Conservation (phyloP, 306 rosid species). For the Geum urbanum region DNA sequence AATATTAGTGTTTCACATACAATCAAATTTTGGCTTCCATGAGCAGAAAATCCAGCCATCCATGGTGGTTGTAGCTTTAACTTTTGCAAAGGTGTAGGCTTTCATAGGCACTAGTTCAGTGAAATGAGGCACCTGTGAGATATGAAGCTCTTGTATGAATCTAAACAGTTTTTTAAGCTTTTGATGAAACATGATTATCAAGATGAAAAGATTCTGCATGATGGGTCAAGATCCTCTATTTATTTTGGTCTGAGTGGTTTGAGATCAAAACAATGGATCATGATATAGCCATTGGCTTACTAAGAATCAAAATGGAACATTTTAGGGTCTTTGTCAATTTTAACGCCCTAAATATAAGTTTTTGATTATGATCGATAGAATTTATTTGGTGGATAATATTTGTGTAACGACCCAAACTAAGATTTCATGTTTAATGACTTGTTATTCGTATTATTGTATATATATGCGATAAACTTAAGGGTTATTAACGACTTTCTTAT, state of each 20-base stretch:
- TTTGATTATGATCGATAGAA: too few species aligned
- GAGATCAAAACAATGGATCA: not conserved
- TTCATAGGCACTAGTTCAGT: not conserved
- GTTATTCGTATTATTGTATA: too few species aligned
- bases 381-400: too few species aligned
- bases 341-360: too few species aligned
- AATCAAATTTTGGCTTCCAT: not conserved
- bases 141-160: constrained; percentile 4
- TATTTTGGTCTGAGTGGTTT: not conserved
- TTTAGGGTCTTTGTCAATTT: not conserved
- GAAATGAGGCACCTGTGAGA: not conserved
- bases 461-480: too few species aligned
- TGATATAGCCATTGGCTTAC: not conserved
- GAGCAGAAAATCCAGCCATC: not conserved
- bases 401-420: too few species aligned
- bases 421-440: too few species aligned
- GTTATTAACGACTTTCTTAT: too few species aligned
- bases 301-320: not conserved
- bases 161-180: not conserved
- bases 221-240: not conserved
- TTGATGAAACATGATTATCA: constrained; percentile 1
- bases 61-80: not conserved
- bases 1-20: not conserved
- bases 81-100: not conserved
- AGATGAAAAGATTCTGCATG: not conserved